Conservation (phyloP, 805 yeast genomes). For the Scheffersomyces amazonensis region DNA sequence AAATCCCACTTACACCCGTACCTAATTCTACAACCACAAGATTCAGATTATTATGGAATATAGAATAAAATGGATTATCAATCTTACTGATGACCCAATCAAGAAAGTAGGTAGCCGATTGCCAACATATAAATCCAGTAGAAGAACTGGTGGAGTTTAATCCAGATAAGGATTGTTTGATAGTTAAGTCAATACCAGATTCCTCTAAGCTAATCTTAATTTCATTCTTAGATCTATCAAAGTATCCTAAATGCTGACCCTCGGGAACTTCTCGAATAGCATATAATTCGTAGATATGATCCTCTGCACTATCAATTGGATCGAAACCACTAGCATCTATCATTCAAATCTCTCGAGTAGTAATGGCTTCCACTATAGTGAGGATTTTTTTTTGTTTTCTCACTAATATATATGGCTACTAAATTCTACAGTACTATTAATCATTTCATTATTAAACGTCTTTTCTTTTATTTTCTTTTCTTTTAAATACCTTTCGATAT, state of each 20-base stretch:
- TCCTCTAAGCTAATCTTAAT: constrained; percentile 19
- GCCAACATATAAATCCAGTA: constrained; percentile 69
- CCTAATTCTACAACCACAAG: constrained; percentile 54
- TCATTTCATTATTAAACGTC: too few species aligned
- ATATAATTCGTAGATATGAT: constrained; percentile 32
- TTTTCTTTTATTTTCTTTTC: not conserved
- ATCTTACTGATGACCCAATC: constrained; percentile 48
- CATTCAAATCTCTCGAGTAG: not conserved
- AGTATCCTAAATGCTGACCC: constrained; percentile 32
- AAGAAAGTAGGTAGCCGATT: constrained; percentile 43
- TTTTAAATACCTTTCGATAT: not conserved
- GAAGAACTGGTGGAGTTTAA: constrained; percentile 35
- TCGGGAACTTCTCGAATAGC: constrained; percentile 23
- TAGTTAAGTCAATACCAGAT: constrained; percentile 21
- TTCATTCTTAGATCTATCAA: constrained; percentile 23
- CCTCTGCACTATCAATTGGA: constrained; percentile 16
- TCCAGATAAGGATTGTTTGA: constrained; percentile 32
- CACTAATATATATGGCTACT: too few species aligned
- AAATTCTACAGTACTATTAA: too few species aligned
- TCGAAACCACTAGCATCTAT: constrained; percentile 12
- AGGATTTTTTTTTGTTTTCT: not conserved
- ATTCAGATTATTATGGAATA: constrained; percentile 3
- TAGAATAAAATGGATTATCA: constrained; percentile 21
- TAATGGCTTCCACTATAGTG: not conserved
- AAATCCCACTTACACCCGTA: constrained; percentile 56